These are phyloP conservation scores for Blepharisma stoltei DNA, from an alignment of 73 alveolate genomes.

Conservation along the genomic window DNA sequence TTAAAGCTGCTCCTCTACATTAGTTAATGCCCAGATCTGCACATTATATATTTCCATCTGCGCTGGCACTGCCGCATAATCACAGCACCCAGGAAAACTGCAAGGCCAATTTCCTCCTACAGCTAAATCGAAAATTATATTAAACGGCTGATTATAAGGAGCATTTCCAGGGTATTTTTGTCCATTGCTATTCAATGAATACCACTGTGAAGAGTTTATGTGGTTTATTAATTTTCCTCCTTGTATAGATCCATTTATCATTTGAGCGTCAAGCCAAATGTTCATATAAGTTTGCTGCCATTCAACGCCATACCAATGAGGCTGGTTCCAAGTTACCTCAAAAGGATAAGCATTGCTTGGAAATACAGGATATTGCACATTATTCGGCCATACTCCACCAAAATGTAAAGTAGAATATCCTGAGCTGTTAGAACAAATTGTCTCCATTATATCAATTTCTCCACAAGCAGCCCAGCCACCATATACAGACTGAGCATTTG, in stretches of 20 bases:
- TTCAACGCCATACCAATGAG: conserved; percentile 21
- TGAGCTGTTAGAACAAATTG: neutral
- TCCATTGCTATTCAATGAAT: neutral
- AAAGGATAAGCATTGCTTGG: conserved; percentile 20
- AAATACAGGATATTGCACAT: conserved; percentile 19
- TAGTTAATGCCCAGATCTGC: neutral
- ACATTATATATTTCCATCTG: neutral
- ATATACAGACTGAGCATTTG: neutral
- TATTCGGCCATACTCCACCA: conserved; percentile 26
- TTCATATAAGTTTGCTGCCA: conserved; percentile 1
- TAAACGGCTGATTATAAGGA: neutral
- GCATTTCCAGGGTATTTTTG: neutral
- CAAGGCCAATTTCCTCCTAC: conserved; percentile 20
- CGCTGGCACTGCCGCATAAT: conserved; percentile 15
- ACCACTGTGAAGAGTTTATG: neutral
- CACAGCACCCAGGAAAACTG: conserved; percentile 9
- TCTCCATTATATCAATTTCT: conserved; percentile 30
- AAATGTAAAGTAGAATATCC: conserved; percentile 15
- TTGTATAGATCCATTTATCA: neutral
- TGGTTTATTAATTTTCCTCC: conserved; percentile 2
- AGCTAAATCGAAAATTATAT: neutral
- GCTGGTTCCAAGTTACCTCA: neutral
- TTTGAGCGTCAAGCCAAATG: neutral
- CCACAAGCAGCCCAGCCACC: conserved; percentile 40
- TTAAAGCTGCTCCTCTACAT: too few relatives aligned